Percentiles rank a stretch among this genome's conserved stretches.
These are phyloP conservation scores for Tripidium arundinaceum DNA, from an alignment of 202 grass and related monocot genomes.

Conservation along the genomic window DNA sequence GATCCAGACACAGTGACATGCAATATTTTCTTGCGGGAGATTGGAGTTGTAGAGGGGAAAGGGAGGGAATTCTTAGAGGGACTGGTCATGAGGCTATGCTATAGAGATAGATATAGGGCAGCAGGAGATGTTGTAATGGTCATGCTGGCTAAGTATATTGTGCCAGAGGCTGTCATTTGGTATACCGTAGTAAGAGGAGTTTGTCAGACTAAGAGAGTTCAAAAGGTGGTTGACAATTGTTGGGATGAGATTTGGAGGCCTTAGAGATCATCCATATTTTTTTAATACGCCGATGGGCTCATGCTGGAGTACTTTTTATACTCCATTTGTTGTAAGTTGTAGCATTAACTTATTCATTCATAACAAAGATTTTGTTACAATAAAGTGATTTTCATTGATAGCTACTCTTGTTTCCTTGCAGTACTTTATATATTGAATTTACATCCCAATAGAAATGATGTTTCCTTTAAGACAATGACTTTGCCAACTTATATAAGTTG, in stretches of 20 bases:
- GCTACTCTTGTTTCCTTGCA: not conserved
- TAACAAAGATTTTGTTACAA: slow-evolving; percentile 35
- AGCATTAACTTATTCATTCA: slow-evolving; percentile 40
- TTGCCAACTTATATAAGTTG: not conserved
- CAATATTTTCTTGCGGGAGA: slow-evolving; percentile 62
- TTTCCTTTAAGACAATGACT: not conserved
- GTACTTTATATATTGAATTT: not conserved
- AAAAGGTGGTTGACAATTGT: slow-evolving; percentile 55
- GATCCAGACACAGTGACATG: slow-evolving; percentile 82
- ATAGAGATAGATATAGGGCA: slow-evolving; percentile 53
- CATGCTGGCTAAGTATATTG: slow-evolving; percentile 73
- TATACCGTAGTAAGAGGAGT: slow-evolving; percentile 48
- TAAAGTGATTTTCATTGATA: slow-evolving; percentile 6
- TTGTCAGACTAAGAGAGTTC: slow-evolving; percentile 47
- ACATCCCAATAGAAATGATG: not conserved
- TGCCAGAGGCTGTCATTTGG: slow-evolving; percentile 54
- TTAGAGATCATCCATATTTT: slow-evolving; percentile 29
- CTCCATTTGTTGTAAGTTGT: slow-evolving; percentile 47
- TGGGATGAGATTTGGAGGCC: slow-evolving; percentile 69
- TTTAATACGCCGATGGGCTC: slow-evolving; percentile 17
- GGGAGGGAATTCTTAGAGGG: slow-evolving; percentile 77
- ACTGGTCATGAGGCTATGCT: slow-evolving; percentile 57
- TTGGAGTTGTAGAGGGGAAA: slow-evolving; percentile 35
- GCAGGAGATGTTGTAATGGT: slow-evolving; percentile 56
- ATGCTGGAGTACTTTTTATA: slow-evolving; percentile 30